Percentiles rank a stretch among this genome's conserved stretches.
Evolutionary conservation across 106 monocot genomes (phyloP).

Genomic region (Narthecium ossifragum): DNA sequence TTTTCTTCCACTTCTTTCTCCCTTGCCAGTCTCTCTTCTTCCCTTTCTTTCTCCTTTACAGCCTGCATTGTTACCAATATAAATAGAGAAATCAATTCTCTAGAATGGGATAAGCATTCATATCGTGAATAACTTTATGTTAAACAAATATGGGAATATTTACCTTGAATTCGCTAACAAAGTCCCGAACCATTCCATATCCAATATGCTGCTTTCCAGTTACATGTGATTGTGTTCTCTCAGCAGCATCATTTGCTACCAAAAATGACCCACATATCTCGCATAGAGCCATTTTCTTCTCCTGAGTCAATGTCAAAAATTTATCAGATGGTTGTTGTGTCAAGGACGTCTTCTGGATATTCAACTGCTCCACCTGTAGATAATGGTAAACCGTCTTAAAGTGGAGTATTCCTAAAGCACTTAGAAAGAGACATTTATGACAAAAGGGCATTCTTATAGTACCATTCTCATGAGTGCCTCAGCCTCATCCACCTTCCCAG

Average conservation of each 20-base stretch:
- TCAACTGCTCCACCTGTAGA: slow-evolving; percentile 78
- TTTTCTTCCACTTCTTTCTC: slow-evolving; percentile 50
- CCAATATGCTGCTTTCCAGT: slow-evolving; percentile 97
- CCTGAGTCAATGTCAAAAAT: slow-evolving; percentile 64
- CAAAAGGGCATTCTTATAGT: background rate
- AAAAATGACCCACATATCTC: slow-evolving; percentile 97
- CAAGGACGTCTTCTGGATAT: slow-evolving; percentile 72
- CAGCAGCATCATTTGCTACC: slow-evolving; percentile 94
- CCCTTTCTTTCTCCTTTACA: slow-evolving; percentile 70
- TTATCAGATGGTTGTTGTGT: slow-evolving; percentile 61
- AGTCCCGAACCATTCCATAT: slow-evolving; percentile 96
- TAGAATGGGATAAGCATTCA: too few relatives aligned
- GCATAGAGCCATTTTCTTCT: slow-evolving; percentile 99
- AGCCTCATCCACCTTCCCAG: slow-evolving; percentile 97
- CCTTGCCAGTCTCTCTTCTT: slow-evolving; percentile 57
- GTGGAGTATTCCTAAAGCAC: background rate
- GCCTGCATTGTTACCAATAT: too few relatives aligned
- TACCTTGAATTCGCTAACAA: slow-evolving; percentile 84
- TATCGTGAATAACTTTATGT: too few relatives aligned
- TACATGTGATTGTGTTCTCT: slow-evolving; percentile 94
- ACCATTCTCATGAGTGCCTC: slow-evolving; percentile 99
- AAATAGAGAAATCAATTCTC: background rate
- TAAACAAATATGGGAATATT: background rate
- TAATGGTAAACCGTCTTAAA: background rate
- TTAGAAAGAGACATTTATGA: background rate